These are phyloP conservation scores for Triadica sebifera DNA, from an alignment of 345 rosid genomes.

Conservation along the genomic window DNA sequence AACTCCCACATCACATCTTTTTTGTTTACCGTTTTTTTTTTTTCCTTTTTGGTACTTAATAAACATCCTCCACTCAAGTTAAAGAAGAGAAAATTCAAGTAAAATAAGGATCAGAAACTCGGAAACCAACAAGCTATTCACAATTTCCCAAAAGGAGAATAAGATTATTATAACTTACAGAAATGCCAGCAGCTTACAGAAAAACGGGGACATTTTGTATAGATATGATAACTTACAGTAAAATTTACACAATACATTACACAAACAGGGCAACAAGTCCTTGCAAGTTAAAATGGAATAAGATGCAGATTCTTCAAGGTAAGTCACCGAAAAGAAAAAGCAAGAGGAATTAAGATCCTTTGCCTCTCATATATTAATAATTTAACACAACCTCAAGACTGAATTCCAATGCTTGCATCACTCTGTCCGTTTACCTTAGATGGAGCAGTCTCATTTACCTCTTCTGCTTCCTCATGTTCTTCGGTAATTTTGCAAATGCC, in stretches of 20 bases:
- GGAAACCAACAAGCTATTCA: background rate
- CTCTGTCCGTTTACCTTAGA: slow-evolving; percentile 30
- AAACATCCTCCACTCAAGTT: no score
- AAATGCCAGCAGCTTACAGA: slow-evolving; percentile 13
- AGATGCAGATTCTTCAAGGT: slow-evolving; percentile 34
- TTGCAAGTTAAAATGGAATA: slow-evolving; percentile 29
- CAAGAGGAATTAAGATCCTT: slow-evolving; percentile 13
- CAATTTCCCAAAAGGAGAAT: background rate
- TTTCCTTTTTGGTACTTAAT: no score
- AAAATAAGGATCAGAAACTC: background rate
- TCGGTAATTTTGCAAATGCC: slow-evolving; percentile 20
- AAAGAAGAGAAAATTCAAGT: background rate
- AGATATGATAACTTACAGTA: slow-evolving; percentile 40
- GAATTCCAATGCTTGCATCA: slow-evolving; percentile 26
- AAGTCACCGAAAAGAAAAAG: slow-evolving; percentile 19
- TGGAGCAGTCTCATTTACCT: slow-evolving; percentile 22
- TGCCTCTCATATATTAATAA: slow-evolving; percentile 37
- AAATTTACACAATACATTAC: slow-evolving; percentile 54
- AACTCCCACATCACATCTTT: no score
- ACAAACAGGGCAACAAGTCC: slow-evolving; percentile 30
- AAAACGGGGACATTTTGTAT: slow-evolving; percentile 31
- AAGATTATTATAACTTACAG: slow-evolving; percentile 9
- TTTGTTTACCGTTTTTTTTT: no score
- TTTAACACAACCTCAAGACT: slow-evolving; percentile 34
- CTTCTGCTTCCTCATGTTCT: slow-evolving; percentile 26